A percentile compares a stretch with the other conserved stretches of the same genome.
Conservation (phyloP, 192 early-diverging fungal species). For the Backusella tarrabulga region DNA sequence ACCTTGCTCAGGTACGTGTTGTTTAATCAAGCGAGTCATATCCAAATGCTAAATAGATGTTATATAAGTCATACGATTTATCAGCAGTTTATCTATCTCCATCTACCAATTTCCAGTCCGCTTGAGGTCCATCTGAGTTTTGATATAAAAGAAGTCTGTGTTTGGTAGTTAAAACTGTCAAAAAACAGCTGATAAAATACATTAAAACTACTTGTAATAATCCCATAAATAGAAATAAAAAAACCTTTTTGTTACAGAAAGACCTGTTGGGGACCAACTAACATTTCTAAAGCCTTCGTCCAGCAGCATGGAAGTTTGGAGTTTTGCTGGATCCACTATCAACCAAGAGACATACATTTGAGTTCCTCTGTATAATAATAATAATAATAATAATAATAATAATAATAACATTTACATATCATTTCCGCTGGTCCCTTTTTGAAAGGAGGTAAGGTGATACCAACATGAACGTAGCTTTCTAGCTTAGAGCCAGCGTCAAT, state of each 20-base stretch:
- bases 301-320: background rate
- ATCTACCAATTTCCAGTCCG: conserved; percentile 5
- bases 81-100: too few relatives aligned
- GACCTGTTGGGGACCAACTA: background rate
- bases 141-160: conserved; percentile 12
- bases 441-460: background rate
- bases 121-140: background rate
- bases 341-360: background rate
- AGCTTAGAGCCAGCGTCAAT: background rate
- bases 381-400: too few relatives aligned
- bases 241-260: conserved; percentile 1
- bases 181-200: background rate
- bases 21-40: background rate
- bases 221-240: background rate
- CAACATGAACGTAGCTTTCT: background rate
- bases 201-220: background rate
- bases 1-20: background rate
- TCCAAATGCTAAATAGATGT: background rate
- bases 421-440: background rate
- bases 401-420: background rate
- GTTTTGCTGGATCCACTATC: background rate
- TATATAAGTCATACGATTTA: background rate
- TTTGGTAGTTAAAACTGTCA: background rate
- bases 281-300: conserved; percentile 5
- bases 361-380: too few relatives aligned